Base-by-base conservation (phyloP, 805 yeast species). In the Ogataea ganodermae region DNA sequence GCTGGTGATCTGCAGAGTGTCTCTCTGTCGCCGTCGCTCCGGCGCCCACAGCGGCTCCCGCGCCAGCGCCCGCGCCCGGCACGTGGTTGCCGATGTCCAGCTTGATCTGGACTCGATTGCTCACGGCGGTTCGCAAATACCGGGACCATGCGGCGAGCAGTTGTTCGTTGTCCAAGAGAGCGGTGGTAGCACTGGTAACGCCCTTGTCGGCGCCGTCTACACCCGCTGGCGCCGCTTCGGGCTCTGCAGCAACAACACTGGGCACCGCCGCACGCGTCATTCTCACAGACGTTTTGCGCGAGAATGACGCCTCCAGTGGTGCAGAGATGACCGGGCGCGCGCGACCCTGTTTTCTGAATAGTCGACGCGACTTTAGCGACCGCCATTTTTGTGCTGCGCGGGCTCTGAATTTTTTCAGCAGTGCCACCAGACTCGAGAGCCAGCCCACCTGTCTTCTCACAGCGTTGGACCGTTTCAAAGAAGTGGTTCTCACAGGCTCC, bases 391-490 rank as follows among this genome's bases (percentile, higher is more conserved):
- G 56, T 2, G 48, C 50, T 2, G 51, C 33, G 14, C 38, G 43
- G 1, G 20, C n/a, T 35, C 51, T 60, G 13, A 57, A 13, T 13
- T 43, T 42, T 7, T 48, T 43, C 5, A 58, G 32, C 5, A 62
- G 24, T 4, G 20, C 20, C 2, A 52, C 14, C 5, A 66, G 26
- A 16, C 28, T 42, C 2, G 61, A 53, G 10, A 67, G 38, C 64
- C 69, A 62, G 3, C 67, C 66, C 2, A 52, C 40, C 40, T 61
- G 67, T 31, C 70, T 51, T 42, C 56, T 59, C n/a, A 59, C 57
- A 8, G 71, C 71, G 42, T 64, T 64, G 0, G 66, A 54, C 40
- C 71, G 52, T 35, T 54, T 60, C 16, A 67, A 46, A 16, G 59
- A 55, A 21, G 51, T 46, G 13, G 50, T 42, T 7, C 40, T 33